Conservation (phyloP, 306 rosid species). For the Casuarina equisetifolia region DNA sequence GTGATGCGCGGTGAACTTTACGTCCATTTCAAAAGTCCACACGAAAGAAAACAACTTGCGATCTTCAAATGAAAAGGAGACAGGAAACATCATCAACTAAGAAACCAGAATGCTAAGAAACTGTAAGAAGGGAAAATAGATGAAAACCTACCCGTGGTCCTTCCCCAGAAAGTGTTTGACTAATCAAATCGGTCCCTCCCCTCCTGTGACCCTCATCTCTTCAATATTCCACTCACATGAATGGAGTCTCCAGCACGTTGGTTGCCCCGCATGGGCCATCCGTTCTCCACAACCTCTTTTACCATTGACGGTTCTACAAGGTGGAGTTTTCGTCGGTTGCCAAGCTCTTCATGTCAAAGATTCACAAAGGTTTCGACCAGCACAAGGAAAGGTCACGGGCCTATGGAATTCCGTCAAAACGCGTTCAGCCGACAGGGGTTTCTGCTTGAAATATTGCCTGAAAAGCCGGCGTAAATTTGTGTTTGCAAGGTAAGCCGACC, state of each 20-base stretch:
- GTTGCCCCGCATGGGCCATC: background rate
- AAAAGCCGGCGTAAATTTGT: conserved; percentile 1
- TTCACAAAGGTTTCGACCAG: background rate
- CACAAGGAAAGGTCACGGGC: background rate
- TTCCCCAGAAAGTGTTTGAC: background rate
- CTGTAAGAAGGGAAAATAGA: too few relatives aligned
- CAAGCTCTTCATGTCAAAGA: background rate
- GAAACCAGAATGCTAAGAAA: background rate
- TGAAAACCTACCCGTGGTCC: background rate
- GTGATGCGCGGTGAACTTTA: background rate
- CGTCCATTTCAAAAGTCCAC: background rate
- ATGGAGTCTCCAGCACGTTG: background rate
- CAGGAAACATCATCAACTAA: background rate
- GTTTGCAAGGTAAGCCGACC: background rate
- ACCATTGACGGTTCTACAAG: background rate
- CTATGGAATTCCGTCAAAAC: background rate
- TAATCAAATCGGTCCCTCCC: background rate
- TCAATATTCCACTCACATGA: background rate
- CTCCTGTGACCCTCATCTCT: background rate
- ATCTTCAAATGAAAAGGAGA: background rate
- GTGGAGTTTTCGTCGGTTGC: background rate
- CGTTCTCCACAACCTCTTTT: background rate
- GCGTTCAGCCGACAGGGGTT: background rate
- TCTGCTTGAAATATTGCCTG: background rate
- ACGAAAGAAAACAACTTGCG: background rate